These are phyloP conservation scores for Trichoderma sp. DNA, from an alignment of 2,329 filamentous ascomycete species.

Conservation along the genomic window DNA sequence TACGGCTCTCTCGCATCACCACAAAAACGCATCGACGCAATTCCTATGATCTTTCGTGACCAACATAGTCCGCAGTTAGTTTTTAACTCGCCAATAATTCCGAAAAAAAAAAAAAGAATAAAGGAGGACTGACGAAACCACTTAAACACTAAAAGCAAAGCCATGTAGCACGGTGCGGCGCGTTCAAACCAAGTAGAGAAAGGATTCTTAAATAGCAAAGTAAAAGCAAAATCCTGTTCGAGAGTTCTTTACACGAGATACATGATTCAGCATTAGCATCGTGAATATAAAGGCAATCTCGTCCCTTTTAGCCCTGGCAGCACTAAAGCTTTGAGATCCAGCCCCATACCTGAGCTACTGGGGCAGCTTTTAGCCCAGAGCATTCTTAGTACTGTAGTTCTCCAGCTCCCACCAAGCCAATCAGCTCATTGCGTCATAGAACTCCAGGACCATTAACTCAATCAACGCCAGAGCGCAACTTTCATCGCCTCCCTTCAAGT, in stretches of 20 bases:
- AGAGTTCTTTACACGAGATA: background rate
- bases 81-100: background rate
- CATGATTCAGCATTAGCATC: background rate
- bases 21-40: background rate
- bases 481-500: background rate
- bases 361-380: background rate
- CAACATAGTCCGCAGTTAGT: background rate
- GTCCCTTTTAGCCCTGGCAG: background rate
- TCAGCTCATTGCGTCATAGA: constrained; percentile 25
- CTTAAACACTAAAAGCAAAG: background rate
- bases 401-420: constrained; percentile 1
- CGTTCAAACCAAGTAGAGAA: background rate
- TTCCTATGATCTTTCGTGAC: background rate
- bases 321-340: background rate
- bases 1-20: background rate
- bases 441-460: background rate
- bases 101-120: background rate
- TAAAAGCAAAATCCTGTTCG: background rate
- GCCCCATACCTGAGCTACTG: background rate
- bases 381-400: background rate
- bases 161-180: background rate
- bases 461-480: background rate
- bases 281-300: background rate
- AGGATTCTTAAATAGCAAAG: background rate
- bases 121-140: background rate